phyloP scores from a whole-genome alignment of 164 flowering plant species.

The Kingdonia uniflora region DNA sequence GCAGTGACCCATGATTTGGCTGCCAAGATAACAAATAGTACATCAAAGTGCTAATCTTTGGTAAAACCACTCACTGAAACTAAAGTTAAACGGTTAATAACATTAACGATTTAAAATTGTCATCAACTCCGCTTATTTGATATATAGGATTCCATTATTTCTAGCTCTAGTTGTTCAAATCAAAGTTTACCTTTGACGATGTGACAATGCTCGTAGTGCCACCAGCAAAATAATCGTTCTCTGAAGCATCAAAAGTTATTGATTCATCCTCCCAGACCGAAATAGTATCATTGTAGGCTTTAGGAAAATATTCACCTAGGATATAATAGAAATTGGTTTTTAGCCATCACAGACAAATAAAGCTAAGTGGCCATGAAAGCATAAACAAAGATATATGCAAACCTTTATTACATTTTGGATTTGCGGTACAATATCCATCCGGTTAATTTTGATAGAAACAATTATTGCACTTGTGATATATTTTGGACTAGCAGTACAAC shows the following conservation, averaged over 20 bases:
- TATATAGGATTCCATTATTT: no score
- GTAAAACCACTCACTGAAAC: no score
- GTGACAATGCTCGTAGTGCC: slow-evolving; percentile 41
- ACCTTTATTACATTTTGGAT: no score
- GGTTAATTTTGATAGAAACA: no score
- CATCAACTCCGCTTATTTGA: no score
- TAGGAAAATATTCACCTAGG: slow-evolving; percentile 83
- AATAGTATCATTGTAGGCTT: slow-evolving; percentile 43
- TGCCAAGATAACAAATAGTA: slow-evolving; percentile 21
- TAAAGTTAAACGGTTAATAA: no score
- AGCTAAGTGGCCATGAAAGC: no score
- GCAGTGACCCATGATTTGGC: slow-evolving; percentile 79
- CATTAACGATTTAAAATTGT: no score
- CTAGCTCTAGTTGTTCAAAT: background rate
- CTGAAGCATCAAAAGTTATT: slow-evolving; percentile 55
- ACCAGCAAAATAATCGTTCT: slow-evolving; percentile 60
- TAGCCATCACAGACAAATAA: background rate
- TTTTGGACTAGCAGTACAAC: no score
- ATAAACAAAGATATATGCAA: no score
- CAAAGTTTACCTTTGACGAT: slow-evolving; percentile 39
- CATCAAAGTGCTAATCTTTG: background rate
- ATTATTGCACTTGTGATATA: no score
- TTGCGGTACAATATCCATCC: no score
- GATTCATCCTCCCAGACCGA: slow-evolving; percentile 96
- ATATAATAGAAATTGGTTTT: background rate